Conservation (phyloP, 73 alveolate species). For the Durusdinium trenchii region DNA sequence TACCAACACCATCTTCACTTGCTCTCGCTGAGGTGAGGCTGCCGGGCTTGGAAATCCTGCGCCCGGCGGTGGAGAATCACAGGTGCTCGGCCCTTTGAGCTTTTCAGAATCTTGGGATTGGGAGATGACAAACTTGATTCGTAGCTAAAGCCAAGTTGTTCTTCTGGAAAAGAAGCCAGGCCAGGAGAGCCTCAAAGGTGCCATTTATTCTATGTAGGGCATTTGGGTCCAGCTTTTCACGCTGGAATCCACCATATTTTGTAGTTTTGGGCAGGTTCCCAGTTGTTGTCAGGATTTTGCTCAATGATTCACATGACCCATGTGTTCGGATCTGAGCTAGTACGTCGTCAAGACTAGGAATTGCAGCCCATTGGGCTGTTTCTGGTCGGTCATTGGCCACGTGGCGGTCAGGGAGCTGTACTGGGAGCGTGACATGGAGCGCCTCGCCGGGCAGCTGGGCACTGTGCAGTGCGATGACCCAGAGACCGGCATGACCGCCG, state of each 20-base stretch:
- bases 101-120: too few relatives aligned
- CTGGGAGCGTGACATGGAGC: conserved; percentile 78
- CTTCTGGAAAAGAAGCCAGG: too few relatives aligned
- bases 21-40: conserved; percentile 65
- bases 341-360: too few relatives aligned
- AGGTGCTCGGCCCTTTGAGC: neutral
- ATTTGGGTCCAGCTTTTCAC: too few relatives aligned
- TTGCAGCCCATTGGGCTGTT: too few relatives aligned
- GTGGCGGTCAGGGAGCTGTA: conserved; percentile 54
- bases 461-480: conserved; percentile 90
- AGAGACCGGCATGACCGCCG: conserved; percentile 61
- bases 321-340: too few relatives aligned
- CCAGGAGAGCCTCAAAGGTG: too few relatives aligned
- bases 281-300: neutral
- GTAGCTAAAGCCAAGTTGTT: too few relatives aligned
- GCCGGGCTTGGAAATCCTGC: conserved; percentile 42
- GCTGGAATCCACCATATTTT: neutral
- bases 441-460: conserved; percentile 89
- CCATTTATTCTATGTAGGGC: too few relatives aligned
- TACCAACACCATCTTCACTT: too few relatives aligned
- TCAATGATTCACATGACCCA: too few relatives aligned
- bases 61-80: conserved; percentile 60
- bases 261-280: neutral
- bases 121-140: too few relatives aligned
- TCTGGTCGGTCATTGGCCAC: neutral